These are phyloP conservation scores for Amyloporia xantha DNA, from an alignment of 768 basidiomycete genomes.

Conservation along the genomic window DNA sequence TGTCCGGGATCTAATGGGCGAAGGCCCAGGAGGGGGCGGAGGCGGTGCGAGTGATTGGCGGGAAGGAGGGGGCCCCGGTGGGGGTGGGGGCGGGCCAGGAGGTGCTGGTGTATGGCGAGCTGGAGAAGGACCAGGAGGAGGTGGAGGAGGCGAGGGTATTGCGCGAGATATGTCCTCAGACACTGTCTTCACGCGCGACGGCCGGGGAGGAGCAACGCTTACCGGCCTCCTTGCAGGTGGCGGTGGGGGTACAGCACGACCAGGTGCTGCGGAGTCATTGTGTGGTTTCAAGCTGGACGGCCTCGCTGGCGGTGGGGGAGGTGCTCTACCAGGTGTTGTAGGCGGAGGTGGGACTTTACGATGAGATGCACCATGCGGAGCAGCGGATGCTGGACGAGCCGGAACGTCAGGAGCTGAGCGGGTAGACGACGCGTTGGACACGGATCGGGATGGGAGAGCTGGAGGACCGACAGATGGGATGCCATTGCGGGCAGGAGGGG, in stretches of 20 bases:
- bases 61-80: constrained; percentile 16
- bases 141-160: constrained; percentile 24
- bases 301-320: constrained; percentile 20
- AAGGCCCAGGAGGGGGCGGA: constrained; percentile 17
- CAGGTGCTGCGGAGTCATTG: constrained; percentile 19
- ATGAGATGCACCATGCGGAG: constrained; percentile 10
- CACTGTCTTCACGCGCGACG: constrained; percentile 32
- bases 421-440: constrained; percentile 20
- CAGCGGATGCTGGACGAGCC: constrained; percentile 16
- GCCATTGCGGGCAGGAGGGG: constrained; percentile 21
- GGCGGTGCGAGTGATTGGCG: constrained; percentile 13
- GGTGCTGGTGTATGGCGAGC: constrained; percentile 15
- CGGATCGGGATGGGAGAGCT: constrained; percentile 15
- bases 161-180: constrained; percentile 35
- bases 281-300: constrained; percentile 15
- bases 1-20: constrained; percentile 13
- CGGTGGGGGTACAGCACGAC: constrained; percentile 34
- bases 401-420: constrained; percentile 19
- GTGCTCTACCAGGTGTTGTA: constrained; percentile 20
- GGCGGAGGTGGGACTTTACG: constrained; percentile 23
- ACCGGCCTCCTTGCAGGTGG: constrained; percentile 30
- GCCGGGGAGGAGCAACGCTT: constrained; percentile 19
- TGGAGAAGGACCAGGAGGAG: constrained; percentile 11
- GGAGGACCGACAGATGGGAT: constrained; percentile 34
- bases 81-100: constrained; percentile 12